Base-by-base conservation (phyloP, 768 basidiomycete species). In the Erythrobasidium yunnanense region DNA sequence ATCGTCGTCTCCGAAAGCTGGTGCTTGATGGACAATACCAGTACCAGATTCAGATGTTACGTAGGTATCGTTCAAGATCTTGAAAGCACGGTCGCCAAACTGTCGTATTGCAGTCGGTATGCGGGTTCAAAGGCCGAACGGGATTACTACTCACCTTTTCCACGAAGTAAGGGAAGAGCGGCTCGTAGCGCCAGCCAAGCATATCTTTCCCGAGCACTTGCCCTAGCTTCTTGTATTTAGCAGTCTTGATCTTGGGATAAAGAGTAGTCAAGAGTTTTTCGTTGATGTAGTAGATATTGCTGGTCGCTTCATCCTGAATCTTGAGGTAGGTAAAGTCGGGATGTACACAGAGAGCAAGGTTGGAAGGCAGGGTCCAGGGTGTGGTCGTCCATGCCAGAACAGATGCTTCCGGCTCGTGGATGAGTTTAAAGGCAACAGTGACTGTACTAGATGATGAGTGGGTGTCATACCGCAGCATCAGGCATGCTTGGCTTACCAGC, bases 381-480 rank as follows among this genome's bases (percentile, higher is more conserved):
- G 95, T 99, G 18, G 95, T 99, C 18, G 95, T 99, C 95, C 95
- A 99, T 2, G 93, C 93, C 29, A 99, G 78, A 20, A 99, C 78
- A 1, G 88, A 85, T 18, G 92, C 96, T 58, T 78, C 82, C 1
- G 90, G 89, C 74, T 99, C 95, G 69, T 95, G 90, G 22, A 93
- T 87, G 25, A 97, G 82, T 11, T 85, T 88, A 79, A 99, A 99
- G 0, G 90, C 78, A 56, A 99, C 84, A 20, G 91, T 95, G 3
- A 99, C 89, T 87, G 75, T 2, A 30, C 17, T 23, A 23, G 29
- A 62, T 62, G 15, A 8, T 29, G 1, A 13, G 23, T 0, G 17
- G 4, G 15, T 8, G 4, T 2, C 33, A 1, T 13, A 6, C 51
- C 34, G 27, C 25, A 29, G 38, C 38, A 42, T 42, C 11, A 42